These are phyloP conservation scores for Tetracentron sinense DNA, from an alignment of 164 flowering plant species.

Conservation along the genomic window DNA sequence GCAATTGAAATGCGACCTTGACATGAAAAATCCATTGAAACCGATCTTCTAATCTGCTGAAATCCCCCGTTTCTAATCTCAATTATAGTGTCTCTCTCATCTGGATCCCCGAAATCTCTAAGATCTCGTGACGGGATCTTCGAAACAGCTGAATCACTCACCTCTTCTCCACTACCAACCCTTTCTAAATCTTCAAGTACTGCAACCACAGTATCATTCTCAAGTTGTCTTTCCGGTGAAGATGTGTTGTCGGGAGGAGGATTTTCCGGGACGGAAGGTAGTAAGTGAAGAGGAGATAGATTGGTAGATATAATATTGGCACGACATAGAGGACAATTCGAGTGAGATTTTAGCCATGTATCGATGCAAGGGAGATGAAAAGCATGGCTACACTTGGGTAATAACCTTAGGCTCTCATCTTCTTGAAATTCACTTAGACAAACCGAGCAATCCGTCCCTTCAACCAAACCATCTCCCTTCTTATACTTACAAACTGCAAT, in stretches of 20 bases:
- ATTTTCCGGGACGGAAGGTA: constrained; percentile 18
- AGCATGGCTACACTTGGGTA: constrained; percentile 89
- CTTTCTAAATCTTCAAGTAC: constrained; percentile 16
- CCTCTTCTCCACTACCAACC: constrained; percentile 15
- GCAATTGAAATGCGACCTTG: constrained; percentile 37
- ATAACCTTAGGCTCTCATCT: constrained; percentile 57
- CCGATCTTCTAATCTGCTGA: constrained; percentile 47
- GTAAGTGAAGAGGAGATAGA: constrained; percentile 18
- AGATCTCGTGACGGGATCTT: constrained; percentile 26
- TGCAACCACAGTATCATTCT: constrained; percentile 14
- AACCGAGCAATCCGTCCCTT: constrained; percentile 79
- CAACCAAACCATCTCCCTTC: constrained; percentile 61
- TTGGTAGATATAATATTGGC: constrained; percentile 33
- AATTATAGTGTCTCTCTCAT: constrained; percentile 27
- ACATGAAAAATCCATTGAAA: constrained; percentile 50
- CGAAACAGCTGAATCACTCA: constrained; percentile 6
- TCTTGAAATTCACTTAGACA: constrained; percentile 74
- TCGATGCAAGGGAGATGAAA: constrained; percentile 83
- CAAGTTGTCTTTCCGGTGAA: constrained; percentile 14
- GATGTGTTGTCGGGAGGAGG: constrained; percentile 9
- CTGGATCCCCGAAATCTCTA: constrained; percentile 29
- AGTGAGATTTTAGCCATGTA: constrained; percentile 76
- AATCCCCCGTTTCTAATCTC: constrained; percentile 38
- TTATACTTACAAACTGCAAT: constrained; percentile 63
- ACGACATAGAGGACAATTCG: constrained; percentile 82